phyloP scores from a whole-genome alignment of 2,329 filamentous ascomycete species.

The Fusarium annulatum region DNA sequence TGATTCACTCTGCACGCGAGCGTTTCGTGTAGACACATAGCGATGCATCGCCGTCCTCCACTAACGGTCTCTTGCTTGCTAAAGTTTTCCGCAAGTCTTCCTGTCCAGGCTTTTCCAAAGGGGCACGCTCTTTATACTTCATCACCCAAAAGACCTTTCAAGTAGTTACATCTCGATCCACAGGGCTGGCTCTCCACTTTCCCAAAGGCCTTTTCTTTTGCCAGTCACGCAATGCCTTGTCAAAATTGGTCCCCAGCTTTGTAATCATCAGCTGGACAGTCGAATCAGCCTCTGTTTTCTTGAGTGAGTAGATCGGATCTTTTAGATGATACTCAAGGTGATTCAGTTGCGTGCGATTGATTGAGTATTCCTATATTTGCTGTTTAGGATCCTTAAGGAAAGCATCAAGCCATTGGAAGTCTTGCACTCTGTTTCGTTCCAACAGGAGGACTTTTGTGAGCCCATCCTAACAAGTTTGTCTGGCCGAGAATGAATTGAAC shows the following conservation, averaged over 20 bases:
- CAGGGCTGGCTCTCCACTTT: not conserved
- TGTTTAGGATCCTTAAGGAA: constrained; percentile 6
- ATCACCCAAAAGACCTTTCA: constrained; percentile 1
- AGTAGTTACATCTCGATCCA: not conserved
- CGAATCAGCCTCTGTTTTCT: not conserved
- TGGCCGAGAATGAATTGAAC: not conserved
- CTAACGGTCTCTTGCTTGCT: not conserved
- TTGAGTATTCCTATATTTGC: not conserved
- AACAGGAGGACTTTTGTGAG: constrained; percentile 1
- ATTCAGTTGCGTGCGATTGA: not conserved
- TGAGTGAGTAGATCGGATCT: not conserved
- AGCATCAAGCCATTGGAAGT: not conserved
- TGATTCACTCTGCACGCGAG: not conserved
- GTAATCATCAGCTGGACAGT: not conserved
- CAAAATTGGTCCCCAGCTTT: constrained; percentile 6
- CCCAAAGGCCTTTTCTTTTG: not conserved
- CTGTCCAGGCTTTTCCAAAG: not conserved
- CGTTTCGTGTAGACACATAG: not conserved
- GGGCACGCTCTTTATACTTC: constrained; percentile 2
- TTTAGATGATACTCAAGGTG: not conserved
- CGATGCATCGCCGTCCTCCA: not conserved
- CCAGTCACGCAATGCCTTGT: not conserved
- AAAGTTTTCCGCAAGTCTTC: not conserved
- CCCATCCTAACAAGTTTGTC: not conserved
- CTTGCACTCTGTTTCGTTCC: not conserved